Base-by-base conservation (phyloP, 225 moss, liverwort and hornwort genomes). In the Asterella californica region DNA sequence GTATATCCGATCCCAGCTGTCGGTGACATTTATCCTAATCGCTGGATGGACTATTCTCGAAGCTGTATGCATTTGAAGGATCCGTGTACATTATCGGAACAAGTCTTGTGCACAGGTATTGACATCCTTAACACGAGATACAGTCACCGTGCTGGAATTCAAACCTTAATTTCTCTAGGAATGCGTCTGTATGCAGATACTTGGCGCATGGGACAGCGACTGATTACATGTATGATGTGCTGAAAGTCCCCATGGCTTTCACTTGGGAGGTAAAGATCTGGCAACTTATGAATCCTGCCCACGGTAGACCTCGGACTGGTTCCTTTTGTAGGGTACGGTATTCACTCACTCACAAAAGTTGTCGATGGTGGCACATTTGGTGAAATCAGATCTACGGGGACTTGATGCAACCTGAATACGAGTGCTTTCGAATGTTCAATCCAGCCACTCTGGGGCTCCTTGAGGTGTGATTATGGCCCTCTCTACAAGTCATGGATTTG, bases 151-250 rank as follows among this genome's bases (percentile, higher is more conserved):
- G 3, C 42, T 42, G 42, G 42, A 42, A 42, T 42, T 42, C 42
- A 42, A 42, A 42, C 42, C 7, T 42, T 42, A 42, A 42, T 42
- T 2, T 42, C 42, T 42, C 3, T 42, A 2, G 42, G 42, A 54
- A 57, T 57, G 18, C 24, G 15, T 27, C 1, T 63, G 15, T 32
- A 15, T 78, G 76, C 88, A 88, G 88, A 29, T 88, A 93, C 81
- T 85, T 95, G 68, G 91, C 95, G 6, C 95, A 95, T 83, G 95
- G 95, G 80, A 95, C 95, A 29, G 95, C 89, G n/a, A 95, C 93
- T 42, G 95, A 95, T 83, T 95, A 88, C 65, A 87, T 99, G 84
- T 99, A 93, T 72, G 97, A 93, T 76, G 69, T 81, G 12, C 85
- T 92, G 79, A 91, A 77, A 63, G 85, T 85, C 47, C 88, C 90